Base-by-base conservation (phyloP, 768 basidiomycete species). In the Termitomyces sp. region DNA sequence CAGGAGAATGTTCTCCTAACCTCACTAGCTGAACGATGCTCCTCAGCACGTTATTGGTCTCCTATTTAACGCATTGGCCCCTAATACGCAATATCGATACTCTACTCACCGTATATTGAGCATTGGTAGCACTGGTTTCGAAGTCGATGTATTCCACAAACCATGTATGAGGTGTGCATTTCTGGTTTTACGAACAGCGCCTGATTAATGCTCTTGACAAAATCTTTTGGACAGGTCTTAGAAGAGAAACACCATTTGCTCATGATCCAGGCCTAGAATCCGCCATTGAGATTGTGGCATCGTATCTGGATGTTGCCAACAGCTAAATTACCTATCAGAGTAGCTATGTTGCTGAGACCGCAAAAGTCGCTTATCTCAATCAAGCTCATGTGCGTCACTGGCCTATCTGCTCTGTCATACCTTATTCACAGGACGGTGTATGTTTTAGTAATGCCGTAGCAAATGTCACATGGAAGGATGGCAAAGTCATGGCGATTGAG, bases 371-470 rank as follows among this genome's bases (percentile, higher is more conserved):
- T 3, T 71, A 64, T 53, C 33, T 69, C 5, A 63, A 55, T 18
- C 67, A 71, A 56, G 48, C 24, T 14, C 58, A 67, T 54, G 68
- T 69, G 18, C 24, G 62, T 61, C 13, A 26, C 6, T 56, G 39
- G 36, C 14, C 51, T 33, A 26, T 24, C 32, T 39, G 26, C 7
- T 40, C 5, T 30, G 14, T 37, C 24, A 8, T 51, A 27, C 45
- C 18, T 18, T 27, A 3, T 45, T 50, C n/a, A 2, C 32, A 74
- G 73, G 57, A 74, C 48, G 71, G 66, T 7, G 64, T 75, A 45
- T 69, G 73, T 2, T 70, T 76, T 52, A 70, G 71, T 30, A 75
- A 75, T 54, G 73, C 72, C 39, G 74, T 74, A 9, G 74, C 72
- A 16, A 73, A 75, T 46, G 66, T 75, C 47, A 72, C 71, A 7